Evolutionary conservation across 2,329 filamentous ascomycete genomes (phyloP).

Genomic region (Botryotinia globosa): DNA sequence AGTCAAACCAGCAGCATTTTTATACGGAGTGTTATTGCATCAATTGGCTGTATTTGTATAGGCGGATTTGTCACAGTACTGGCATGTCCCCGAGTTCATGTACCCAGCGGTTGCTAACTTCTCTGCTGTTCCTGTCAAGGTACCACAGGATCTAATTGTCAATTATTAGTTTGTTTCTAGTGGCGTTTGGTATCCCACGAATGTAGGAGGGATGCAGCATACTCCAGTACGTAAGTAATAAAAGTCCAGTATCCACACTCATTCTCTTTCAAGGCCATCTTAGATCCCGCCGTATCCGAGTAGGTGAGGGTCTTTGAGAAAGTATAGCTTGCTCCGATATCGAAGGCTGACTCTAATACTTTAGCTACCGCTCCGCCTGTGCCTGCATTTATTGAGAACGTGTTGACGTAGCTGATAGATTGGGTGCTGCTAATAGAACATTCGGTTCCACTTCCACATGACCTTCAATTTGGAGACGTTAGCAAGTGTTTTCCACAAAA

Average conservation of each 20-base stretch:
- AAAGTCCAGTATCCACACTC: constrained; percentile 16
- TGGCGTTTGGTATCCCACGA: neutral
- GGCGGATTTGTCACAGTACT: neutral
- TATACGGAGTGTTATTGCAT: neutral
- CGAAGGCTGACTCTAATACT: neutral
- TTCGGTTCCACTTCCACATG: neutral
- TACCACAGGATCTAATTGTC: constrained; percentile 5
- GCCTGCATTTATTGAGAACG: neutral
- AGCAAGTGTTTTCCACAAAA: neutral
- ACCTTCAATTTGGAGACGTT: neutral
- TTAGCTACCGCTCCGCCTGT: neutral
- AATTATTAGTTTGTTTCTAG: neutral
- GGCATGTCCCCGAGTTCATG: neutral
- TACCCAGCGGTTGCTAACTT: neutral
- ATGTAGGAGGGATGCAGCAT: neutral
- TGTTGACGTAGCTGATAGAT: neutral
- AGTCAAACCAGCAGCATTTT: neutral
- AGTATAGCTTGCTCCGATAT: constrained; percentile 2
- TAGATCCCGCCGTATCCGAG: neutral
- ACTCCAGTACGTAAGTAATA: neutral
- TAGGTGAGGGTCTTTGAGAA: neutral
- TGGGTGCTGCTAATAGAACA: neutral
- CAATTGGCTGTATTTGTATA: neutral
- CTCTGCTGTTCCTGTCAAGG: neutral
- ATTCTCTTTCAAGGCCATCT: neutral